Evolutionary conservation across 768 basidiomycete species (phyloP).

Genomic region (Mycena leptocephala): DNA sequence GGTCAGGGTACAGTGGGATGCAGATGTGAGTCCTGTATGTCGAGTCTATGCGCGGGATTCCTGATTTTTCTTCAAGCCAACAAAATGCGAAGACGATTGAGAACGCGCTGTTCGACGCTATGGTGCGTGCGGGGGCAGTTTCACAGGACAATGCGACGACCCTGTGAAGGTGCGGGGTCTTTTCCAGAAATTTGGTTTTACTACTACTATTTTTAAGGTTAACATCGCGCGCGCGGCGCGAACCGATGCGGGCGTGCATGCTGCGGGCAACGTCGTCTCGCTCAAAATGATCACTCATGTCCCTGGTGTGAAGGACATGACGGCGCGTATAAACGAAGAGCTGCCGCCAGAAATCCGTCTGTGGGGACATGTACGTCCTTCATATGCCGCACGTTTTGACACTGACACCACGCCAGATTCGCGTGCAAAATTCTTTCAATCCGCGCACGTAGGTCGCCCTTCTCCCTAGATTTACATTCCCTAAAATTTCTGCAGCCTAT

Average conservation of each 20-base stretch:
- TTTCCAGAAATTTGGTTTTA: background rate
- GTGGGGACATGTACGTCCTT: constrained; percentile 86
- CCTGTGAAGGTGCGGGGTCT: constrained; percentile 79
- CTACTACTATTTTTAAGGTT: constrained; percentile 65
- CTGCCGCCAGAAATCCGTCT: constrained; percentile 93
- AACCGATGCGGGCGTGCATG: constrained; percentile 98
- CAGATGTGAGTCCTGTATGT: constrained; percentile 82
- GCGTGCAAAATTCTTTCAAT: constrained; percentile 88
- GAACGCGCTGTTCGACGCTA: constrained; percentile 88
- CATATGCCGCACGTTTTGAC: background rate
- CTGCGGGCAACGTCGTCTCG: constrained; percentile 94
- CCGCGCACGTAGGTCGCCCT: constrained; percentile 73
- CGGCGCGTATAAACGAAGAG: constrained; percentile 84
- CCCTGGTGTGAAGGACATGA: constrained; percentile 80
- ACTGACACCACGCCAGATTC: constrained; percentile 57
- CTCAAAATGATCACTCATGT: constrained; percentile 90
- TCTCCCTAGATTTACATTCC: background rate
- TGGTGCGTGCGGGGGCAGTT: constrained; percentile 94
- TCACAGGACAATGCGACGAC: constrained; percentile 94
- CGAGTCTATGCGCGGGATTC: background rate
- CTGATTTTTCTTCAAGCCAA: constrained; percentile 67
- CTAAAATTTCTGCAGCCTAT: constrained; percentile 67
- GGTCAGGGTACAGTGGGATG: constrained; percentile 94
- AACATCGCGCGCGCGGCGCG: constrained; percentile 90
- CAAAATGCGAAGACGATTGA: constrained; percentile 89